phyloP scores from a whole-genome alignment of 371 early-diverging fungal genomes.

The Cokeromyces recurvatus region DNA sequence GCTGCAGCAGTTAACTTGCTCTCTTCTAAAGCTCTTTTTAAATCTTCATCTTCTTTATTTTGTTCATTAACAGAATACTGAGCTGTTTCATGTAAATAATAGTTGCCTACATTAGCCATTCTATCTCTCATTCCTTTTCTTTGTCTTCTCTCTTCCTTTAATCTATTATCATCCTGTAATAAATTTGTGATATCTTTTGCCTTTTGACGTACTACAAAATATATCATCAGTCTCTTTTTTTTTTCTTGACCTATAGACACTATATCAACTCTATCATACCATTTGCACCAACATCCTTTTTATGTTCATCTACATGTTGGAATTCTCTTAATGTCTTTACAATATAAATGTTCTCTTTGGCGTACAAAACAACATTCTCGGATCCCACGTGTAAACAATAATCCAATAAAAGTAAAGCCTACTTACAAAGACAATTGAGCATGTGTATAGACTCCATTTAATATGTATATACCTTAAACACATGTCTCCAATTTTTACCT shows the following conservation, averaged over 20 bases:
- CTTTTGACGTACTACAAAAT: conserved; percentile 66
- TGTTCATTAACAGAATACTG: conserved; percentile 15
- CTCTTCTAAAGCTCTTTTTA: conserved; percentile 28
- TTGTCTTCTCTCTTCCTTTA: conserved; percentile 59
- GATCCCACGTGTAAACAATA: conserved; percentile 77
- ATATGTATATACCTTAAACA: conserved; percentile 76
- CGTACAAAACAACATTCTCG: conserved; percentile 79
- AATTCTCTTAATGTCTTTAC: conserved; percentile 94
- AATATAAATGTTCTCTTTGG: conserved; percentile 81
- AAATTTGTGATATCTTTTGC: conserved; percentile 84
- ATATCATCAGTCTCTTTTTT: not conserved
- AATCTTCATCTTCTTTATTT: conserved; percentile 1
- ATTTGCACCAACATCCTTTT: conserved; percentile 85
- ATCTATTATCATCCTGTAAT: conserved; percentile 69
- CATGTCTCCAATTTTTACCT: conserved; percentile 97
- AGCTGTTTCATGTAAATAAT: conserved; percentile 63
- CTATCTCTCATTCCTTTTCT: conserved; percentile 41
- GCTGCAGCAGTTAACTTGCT: conserved; percentile 39
- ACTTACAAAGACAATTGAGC: no score
- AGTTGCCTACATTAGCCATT: conserved; percentile 47
- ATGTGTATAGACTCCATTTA: not conserved
- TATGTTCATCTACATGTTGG: conserved; percentile 88
- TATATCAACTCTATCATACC: no score
- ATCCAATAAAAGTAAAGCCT: conserved; percentile 56
- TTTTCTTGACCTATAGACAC: no score